A percentile compares a stretch with the other conserved stretches of the same genome.
Conservation (phyloP, 2,329 filamentous ascomycete genomes). For the Fusarium sp. region DNA sequence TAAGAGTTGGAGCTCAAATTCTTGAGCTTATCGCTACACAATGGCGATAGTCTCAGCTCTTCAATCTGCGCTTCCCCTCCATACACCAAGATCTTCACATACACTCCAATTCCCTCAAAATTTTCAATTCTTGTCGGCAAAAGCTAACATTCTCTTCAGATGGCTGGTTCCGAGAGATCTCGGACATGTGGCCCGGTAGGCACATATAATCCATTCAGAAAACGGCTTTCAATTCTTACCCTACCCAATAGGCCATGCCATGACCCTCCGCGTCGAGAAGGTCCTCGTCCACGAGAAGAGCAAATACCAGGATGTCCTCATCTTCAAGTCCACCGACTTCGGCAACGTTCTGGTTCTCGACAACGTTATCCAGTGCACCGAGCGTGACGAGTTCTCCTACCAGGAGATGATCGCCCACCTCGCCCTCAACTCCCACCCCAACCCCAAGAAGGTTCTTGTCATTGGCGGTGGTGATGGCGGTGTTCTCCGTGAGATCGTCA, state of each 20-base stretch:
- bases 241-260: constrained; percentile 77
- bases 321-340: constrained; percentile 98
- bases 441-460: constrained; percentile 98
- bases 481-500: constrained; percentile 97
- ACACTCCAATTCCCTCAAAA: neutral
- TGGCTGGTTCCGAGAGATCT: constrained; percentile 99
- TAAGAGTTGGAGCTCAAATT: neutral
- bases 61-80: neutral
- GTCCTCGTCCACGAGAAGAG: constrained; percentile 99
- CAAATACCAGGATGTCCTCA: constrained; percentile 97
- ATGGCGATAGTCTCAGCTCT: neutral
- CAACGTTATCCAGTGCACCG: constrained; percentile 98
- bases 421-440: constrained; percentile 97
- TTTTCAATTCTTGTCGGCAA: neutral
- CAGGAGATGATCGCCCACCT: constrained; percentile 99
- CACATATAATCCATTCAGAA: neutral
- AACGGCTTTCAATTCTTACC: neutral
- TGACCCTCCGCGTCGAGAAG: constrained; percentile 98
- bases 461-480: constrained; percentile 98
- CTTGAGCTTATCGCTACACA: neutral
- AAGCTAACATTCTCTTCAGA: constrained; percentile 61
- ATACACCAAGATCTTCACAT: neutral
- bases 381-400: constrained; percentile 99
- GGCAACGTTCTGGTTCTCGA: constrained; percentile 96
- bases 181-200: constrained; percentile 90